Evolutionary conservation across 2,329 filamentous ascomycete species (phyloP), one percentile per base, ranked within the genome.

Genomic region (Monilinia vaccinii-corymbosi): DNA sequence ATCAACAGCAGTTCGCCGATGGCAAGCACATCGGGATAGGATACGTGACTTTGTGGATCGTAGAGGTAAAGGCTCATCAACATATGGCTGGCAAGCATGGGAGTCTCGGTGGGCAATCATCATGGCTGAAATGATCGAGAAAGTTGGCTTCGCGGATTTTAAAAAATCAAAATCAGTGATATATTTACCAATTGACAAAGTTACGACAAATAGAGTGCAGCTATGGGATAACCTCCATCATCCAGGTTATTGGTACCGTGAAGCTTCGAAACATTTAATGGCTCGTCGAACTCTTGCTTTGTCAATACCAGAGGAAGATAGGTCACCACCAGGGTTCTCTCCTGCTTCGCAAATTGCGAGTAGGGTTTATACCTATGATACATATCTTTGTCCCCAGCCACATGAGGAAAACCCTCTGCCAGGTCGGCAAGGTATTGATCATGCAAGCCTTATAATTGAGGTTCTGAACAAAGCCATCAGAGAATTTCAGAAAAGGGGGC

Each of bases 11-110:
- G 88, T 89, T 8, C 84, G 89, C 59, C 83, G 86, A 59, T 97
- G 93, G 93, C 79, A 86, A 61, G 78, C 78, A 42, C 95, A 97
- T 72, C 84, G 86, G 62, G 81, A 85, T 59, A 83, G 87, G 60
- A 85, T 93, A 64, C 81, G 80, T 59, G 87, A 90, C 67, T 82
- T 97, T 56, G 78, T 97, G 18, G 90, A 96, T 69, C 82, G 89
- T 21, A 85, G 88, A 66, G 92, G 91, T 4, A 89, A 89, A 67
- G 93, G 93, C 0, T 91, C 89, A 3, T 83, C 85, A 36, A 96
- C 90, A 65, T 97, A 97, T 72, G 90, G 91, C 7, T 97, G 92
- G 89, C 83, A 91, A 69, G 92, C 93, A 2, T 99, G 93, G 92
- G 88, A 96, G 74, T 85, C 89, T 45, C 82, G 89, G 60, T 87